Percentiles rank a stretch among this genome's conserved stretches.
Conservation (phyloP, 352 stramenopile species). For the Pythium grandisporangium region DNA sequence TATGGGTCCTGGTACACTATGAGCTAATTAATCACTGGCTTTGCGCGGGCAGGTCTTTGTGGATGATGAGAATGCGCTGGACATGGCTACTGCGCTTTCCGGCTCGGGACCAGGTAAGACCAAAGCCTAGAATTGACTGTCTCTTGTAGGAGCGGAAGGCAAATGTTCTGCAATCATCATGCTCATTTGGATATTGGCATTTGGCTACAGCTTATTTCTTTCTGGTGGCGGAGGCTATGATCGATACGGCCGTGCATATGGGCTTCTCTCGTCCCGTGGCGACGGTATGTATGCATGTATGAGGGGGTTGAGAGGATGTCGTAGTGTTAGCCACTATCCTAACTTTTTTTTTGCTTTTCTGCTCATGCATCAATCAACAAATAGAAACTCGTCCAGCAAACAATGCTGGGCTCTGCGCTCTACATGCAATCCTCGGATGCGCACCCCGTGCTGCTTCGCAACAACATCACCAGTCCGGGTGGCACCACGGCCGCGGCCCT, state of each 20-base stretch:
- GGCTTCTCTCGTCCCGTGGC: constrained; percentile 91
- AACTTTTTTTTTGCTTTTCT: not conserved
- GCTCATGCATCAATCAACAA: constrained; percentile 6
- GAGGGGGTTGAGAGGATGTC: not conserved
- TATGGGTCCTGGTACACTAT: too few relatives aligned
- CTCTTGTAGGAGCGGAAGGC: too few relatives aligned
- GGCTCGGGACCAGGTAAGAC: constrained; percentile 83
- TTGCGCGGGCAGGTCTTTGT: constrained; percentile 70
- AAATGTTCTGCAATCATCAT: too few relatives aligned
- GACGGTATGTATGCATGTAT: constrained; percentile 27
- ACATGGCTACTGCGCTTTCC: constrained; percentile 93
- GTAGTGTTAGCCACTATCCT: not conserved
- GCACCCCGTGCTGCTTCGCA: constrained; percentile 89
- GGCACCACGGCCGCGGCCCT: constrained; percentile 92
- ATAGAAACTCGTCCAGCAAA: constrained; percentile 92
- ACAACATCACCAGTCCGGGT: constrained; percentile 92
- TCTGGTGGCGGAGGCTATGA: constrained; percentile 94
- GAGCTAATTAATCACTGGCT: too few relatives aligned
- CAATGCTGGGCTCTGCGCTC: constrained; percentile 88
- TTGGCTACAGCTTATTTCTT: constrained; percentile 88
- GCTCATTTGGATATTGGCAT: too few relatives aligned
- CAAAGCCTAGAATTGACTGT: not conserved
- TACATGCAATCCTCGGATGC: constrained; percentile 90
- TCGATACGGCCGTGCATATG: constrained; percentile 93
- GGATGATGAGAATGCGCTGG: constrained; percentile 90